Conservation (phyloP, 1,139 yeast genomes). For the Yamadazyma pseudoaaseri region DNA sequence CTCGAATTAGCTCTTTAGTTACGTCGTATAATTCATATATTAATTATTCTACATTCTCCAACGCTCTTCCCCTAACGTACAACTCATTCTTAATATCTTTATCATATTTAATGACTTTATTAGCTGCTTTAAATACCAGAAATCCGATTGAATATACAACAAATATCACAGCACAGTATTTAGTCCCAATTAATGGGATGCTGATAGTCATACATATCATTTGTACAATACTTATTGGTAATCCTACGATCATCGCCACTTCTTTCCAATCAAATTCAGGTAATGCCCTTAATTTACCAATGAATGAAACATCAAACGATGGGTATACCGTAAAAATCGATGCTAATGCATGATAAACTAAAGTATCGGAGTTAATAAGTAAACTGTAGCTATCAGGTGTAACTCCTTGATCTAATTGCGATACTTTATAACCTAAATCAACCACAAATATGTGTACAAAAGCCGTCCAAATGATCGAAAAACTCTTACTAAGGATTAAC, state of each 20-base stretch:
- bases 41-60: slow-evolving; percentile 49
- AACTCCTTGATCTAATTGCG: slow-evolving; percentile 1
- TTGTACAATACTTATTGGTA: background rate
- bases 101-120: slow-evolving; percentile 21
- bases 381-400: slow-evolving; percentile 7
- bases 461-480: slow-evolving; percentile 7
- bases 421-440: slow-evolving; percentile 22
- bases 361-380: slow-evolving; percentile 1
- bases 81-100: slow-evolving; percentile 57
- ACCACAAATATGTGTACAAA: slow-evolving; percentile 29
- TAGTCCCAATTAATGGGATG: background rate
- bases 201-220: background rate
- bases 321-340: slow-evolving; percentile 2
- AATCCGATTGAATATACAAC: slow-evolving; percentile 6
- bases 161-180: background rate
- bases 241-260: background rate
- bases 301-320: background rate
- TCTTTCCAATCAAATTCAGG: background rate
- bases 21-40: background rate
- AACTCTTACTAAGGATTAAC: slow-evolving; percentile 3
- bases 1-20: background rate
- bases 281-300: background rate
- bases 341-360: background rate
- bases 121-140: background rate
- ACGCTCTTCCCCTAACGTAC: slow-evolving; percentile 60